phyloP scores from a whole-genome alignment of 306 rosid species.

The Potentilla sterilis region DNA sequence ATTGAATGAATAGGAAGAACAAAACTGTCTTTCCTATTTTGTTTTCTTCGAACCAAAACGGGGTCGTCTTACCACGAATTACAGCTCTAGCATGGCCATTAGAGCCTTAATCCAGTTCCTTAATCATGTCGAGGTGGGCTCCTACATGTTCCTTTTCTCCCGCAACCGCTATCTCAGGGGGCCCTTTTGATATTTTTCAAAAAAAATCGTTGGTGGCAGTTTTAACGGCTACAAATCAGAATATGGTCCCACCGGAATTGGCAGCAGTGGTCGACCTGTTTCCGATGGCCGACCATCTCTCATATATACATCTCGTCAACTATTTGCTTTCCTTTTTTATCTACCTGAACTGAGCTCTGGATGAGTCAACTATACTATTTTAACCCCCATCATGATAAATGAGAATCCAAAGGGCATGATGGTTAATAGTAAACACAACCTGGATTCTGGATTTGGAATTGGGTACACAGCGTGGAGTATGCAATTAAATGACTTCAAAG shows the following conservation, averaged over 20 bases:
- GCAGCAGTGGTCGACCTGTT: not conserved
- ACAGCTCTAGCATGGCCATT: not conserved
- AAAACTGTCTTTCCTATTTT: not conserved
- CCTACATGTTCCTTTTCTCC: conserved; percentile 24
- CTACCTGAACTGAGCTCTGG: not conserved
- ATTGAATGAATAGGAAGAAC: not conserved
- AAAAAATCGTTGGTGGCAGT: conserved; percentile 33
- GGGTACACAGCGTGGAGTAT: not conserved
- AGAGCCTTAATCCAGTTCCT: conserved; percentile 1
- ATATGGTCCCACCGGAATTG: not conserved
- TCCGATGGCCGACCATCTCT: conserved; percentile 40
- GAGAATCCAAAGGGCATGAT: not conserved
- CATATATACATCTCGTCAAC: not conserved
- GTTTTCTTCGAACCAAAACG: not conserved
- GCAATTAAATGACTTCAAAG: not conserved
- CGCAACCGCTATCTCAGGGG: conserved; percentile 10
- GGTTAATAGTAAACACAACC: not conserved
- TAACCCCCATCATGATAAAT: not conserved
- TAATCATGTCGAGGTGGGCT: conserved; percentile 27
- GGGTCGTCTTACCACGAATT: not conserved
- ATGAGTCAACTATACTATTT: not conserved
- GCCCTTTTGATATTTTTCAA: conserved; percentile 1
- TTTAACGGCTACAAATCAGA: conserved; percentile 38
- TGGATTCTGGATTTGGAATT: not conserved
- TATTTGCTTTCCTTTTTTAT: not conserved